phyloP scores from a whole-genome alignment of 2,329 filamentous ascomycete species.

The Microdochium trichocladiopsis region DNA sequence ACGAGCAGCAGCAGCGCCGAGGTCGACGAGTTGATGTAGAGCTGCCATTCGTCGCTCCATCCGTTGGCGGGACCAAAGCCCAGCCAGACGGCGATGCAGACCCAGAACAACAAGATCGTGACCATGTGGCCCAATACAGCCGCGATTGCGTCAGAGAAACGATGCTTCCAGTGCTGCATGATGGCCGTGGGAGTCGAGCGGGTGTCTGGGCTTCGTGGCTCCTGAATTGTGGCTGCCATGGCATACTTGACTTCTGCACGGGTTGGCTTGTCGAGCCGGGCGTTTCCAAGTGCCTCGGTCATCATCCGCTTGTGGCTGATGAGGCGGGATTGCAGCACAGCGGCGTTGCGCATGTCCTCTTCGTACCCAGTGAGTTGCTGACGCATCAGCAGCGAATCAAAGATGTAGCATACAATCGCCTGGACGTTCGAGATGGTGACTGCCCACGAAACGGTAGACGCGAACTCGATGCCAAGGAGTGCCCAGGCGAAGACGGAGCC shows the following conservation, averaged over 20 bases:
- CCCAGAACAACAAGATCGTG: constrained; percentile 20
- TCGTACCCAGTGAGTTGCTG: neutral
- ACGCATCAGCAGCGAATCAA: neutral
- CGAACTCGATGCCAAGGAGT: neutral
- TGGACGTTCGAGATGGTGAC: neutral
- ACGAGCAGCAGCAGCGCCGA: constrained; percentile 33
- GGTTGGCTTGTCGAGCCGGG: neutral
- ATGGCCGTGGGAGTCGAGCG: neutral
- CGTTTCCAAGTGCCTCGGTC: neutral
- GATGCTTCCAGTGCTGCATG: neutral
- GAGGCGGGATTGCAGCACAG: neutral
- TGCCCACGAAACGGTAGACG: neutral
- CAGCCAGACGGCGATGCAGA: constrained; percentile 25
- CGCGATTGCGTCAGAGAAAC: neutral
- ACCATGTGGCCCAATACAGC: neutral
- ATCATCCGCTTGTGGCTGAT: neutral
- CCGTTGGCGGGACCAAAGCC: constrained; percentile 18
- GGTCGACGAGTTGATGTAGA: constrained; percentile 35
- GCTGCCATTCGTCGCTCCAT: constrained; percentile 28
- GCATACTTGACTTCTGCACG: neutral
- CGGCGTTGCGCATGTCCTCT: neutral
- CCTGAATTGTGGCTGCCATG: neutral
- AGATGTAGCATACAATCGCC: neutral
- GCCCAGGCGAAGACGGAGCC: neutral
- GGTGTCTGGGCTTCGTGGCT: neutral